Evolutionary conservation across 257 asterid species (phyloP).

Genomic region (Ligustrum vulgare): DNA sequence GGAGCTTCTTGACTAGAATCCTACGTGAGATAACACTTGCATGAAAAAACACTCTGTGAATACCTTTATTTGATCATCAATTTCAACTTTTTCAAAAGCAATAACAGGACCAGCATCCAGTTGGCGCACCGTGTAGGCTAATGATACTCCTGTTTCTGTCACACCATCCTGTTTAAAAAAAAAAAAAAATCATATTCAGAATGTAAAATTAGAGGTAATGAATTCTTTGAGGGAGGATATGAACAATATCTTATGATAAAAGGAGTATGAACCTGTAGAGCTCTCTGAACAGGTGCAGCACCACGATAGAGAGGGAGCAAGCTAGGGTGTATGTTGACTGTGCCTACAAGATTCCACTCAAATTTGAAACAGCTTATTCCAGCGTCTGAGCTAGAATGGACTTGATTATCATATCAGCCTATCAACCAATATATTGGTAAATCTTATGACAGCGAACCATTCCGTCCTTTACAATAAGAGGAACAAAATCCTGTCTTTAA

Average conservation of each 20-base stretch:
- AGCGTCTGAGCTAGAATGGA: constrained; percentile 14
- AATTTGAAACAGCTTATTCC: constrained; percentile 38
- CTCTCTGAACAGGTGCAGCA: constrained; percentile 99
- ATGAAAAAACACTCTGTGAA: background rate
- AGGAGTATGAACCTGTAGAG: constrained; percentile 62
- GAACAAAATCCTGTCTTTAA: background rate
- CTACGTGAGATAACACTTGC: background rate
- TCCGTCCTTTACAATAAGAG: background rate
- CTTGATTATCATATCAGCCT: constrained; percentile 8
- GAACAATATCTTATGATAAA: constrained; percentile 7
- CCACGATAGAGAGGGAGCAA: constrained; percentile 96
- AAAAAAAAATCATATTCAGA: constrained; percentile 10
- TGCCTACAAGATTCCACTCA: constrained; percentile 57
- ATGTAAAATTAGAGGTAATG: constrained; percentile 1
- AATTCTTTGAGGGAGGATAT: background rate
- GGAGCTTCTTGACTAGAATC: background rate
- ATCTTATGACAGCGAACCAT: background rate
- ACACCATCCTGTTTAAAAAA: constrained; percentile 69
- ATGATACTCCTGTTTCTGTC: constrained; percentile 86
- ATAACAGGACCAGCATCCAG: constrained; percentile 96
- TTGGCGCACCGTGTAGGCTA: constrained; percentile 85
- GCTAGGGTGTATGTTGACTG: constrained; percentile 92
- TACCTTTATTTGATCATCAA: constrained; percentile 84
- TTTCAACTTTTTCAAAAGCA: constrained; percentile 53
- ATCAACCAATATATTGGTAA: background rate